Conservation (phyloP, 306 rosid species). For the Crotalaria pallida region DNA sequence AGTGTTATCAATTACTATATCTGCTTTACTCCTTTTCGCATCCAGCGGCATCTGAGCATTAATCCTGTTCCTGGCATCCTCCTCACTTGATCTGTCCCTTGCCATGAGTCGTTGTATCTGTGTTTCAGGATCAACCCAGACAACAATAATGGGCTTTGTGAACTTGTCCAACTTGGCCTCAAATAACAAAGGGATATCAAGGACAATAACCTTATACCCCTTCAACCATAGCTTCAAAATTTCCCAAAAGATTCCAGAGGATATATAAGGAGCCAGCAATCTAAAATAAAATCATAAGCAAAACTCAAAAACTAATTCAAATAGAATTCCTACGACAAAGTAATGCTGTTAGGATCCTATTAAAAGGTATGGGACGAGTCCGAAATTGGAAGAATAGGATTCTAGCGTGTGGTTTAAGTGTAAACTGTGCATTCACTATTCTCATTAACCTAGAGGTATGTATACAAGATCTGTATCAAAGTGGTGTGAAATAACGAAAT, state of each 20-base stretch:
- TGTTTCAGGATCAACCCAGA: slow-evolving; percentile 82
- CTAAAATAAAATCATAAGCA: slow-evolving; percentile 35
- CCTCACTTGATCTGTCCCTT: slow-evolving; percentile 54
- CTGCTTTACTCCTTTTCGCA: slow-evolving; percentile 57
- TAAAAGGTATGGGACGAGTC: too few relatives aligned
- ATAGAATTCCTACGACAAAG: background rate
- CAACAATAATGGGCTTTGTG: slow-evolving; percentile 76
- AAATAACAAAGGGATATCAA: slow-evolving; percentile 74
- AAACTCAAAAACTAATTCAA: slow-evolving; percentile 7
- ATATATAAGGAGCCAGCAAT: slow-evolving; percentile 71
- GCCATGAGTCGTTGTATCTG: slow-evolving; percentile 62
- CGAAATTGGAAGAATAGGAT: too few relatives aligned
- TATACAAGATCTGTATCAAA: background rate
- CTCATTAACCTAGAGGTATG: background rate
- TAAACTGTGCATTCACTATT: background rate
- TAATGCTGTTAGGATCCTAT: background rate
- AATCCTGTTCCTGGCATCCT: slow-evolving; percentile 57
- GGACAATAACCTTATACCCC: slow-evolving; percentile 74
- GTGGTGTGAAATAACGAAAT: background rate
- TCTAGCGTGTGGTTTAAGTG: background rate
- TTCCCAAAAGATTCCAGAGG: slow-evolving; percentile 75
- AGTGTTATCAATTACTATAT: slow-evolving; percentile 63
- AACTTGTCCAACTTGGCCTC: slow-evolving; percentile 80
- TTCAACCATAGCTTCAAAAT: slow-evolving; percentile 68
- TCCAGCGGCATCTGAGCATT: slow-evolving; percentile 81